These are phyloP conservation scores for Colletotrichum lupini DNA, from an alignment of 2,329 filamentous ascomycete genomes.

Conservation along the genomic window DNA sequence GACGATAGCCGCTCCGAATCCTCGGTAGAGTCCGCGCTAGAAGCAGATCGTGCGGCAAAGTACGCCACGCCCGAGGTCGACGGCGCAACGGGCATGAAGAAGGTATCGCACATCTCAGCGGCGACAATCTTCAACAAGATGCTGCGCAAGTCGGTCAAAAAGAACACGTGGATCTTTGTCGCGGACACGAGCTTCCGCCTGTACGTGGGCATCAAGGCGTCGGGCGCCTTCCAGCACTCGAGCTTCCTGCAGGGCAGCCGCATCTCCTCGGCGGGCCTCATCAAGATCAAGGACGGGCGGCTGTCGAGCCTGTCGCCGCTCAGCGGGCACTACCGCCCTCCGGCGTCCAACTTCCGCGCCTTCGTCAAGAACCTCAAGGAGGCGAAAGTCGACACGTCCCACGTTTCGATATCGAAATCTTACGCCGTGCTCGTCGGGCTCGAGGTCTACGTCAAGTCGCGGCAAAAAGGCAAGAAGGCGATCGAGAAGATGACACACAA, in stretches of 20 bases:
- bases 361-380: constrained; percentile 81
- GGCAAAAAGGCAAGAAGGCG: constrained; percentile 70
- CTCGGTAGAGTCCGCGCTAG: constrained; percentile 58
- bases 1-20: constrained; percentile 48
- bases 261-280: constrained; percentile 84
- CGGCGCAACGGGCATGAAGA: constrained; percentile 65
- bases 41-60: constrained; percentile 70
- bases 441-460: constrained; percentile 80
- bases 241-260: constrained; percentile 87
- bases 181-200: constrained; percentile 86
- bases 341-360: constrained; percentile 83
- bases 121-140: constrained; percentile 83
- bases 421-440: constrained; percentile 87
- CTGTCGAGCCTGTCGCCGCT: constrained; percentile 77
- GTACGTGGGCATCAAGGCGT: constrained; percentile 91
- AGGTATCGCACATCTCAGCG: constrained; percentile 72
- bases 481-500: constrained; percentile 61
- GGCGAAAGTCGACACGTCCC: constrained; percentile 81
- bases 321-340: constrained; percentile 87
- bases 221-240: constrained; percentile 89
- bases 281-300: constrained; percentile 85
- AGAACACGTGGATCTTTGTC: constrained; percentile 95
- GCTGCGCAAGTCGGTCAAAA: constrained; percentile 80
- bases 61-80: constrained; percentile 74
- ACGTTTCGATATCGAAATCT: constrained; percentile 81